phyloP scores from a whole-genome alignment of 2,329 filamentous ascomycete species.

The Aspergillus sp. region DNA sequence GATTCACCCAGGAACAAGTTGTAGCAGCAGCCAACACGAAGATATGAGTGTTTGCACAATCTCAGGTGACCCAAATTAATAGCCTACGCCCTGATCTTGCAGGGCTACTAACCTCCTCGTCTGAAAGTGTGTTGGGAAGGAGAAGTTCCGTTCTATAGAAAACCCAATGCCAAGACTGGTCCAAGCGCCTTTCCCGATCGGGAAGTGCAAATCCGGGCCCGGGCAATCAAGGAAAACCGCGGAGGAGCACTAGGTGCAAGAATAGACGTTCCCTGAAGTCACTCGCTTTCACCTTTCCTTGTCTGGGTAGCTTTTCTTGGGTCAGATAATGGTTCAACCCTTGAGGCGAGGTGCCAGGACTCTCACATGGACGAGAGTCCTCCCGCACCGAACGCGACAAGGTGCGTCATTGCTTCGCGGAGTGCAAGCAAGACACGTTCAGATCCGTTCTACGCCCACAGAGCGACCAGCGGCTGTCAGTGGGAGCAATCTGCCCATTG shows the following conservation, averaged over 20 bases:
- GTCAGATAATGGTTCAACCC: constrained; percentile 41
- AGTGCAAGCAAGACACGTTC: constrained; percentile 43
- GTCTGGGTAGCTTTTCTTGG: constrained; percentile 19
- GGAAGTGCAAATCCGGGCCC: constrained; percentile 24
- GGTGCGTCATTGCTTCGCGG: constrained; percentile 25
- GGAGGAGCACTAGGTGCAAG: constrained; percentile 12
- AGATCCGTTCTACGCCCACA: constrained; percentile 50
- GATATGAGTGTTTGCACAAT: neutral
- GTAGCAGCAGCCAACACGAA: neutral
- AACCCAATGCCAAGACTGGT: constrained; percentile 18
- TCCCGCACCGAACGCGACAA: constrained; percentile 32
- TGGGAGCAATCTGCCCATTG: constrained; percentile 43
- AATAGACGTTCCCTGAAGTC: constrained; percentile 11
- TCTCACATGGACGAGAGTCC: constrained; percentile 38
- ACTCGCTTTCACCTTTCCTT: constrained; percentile 10
- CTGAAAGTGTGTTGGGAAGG: neutral
- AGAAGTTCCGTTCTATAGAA: neutral
- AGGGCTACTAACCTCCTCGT: neutral
- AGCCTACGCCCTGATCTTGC: neutral
- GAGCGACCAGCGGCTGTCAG: constrained; percentile 42
- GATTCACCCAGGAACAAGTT: neutral
- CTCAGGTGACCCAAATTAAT: neutral
- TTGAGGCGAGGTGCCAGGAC: constrained; percentile 41
- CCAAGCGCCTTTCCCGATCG: constrained; percentile 25
- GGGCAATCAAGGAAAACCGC: constrained; percentile 22